Evolutionary conservation across 179 eudicot genomes (phyloP).

Genomic region (Heliamphora pulchella): DNA sequence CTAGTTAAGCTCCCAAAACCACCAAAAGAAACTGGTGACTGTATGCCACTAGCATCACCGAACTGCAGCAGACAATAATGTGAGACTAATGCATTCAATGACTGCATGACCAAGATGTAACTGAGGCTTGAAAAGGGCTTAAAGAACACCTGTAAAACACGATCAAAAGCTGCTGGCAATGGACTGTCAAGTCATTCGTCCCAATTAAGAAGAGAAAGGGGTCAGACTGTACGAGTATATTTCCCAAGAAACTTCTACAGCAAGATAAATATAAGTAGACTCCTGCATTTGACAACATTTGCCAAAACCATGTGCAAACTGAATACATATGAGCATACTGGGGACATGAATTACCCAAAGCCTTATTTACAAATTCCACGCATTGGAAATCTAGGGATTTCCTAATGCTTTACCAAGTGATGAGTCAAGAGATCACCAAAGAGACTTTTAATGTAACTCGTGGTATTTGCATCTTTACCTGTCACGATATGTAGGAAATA

Average conservation of each 20-base stretch:
- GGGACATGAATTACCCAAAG: not conserved
- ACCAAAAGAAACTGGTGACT: constrained; percentile 97
- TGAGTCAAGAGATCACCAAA: not conserved
- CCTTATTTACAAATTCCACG: not conserved
- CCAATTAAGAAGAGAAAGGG: constrained; percentile 21
- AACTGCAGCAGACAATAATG: constrained; percentile 54
- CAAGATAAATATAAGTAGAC: constrained; percentile 10
- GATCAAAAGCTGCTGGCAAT: constrained; percentile 86
- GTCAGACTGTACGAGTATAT: constrained; percentile 15
- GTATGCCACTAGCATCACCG: constrained; percentile 99
- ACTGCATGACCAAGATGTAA: constrained; percentile 18
- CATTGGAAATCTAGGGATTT: constrained; percentile 9
- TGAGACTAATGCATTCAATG: constrained; percentile 23
- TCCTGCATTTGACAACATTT: not conserved
- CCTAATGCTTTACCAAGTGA: not conserved
- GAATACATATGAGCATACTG: not conserved
- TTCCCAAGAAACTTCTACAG: constrained; percentile 15
- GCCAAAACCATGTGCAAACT: not conserved
- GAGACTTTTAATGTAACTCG: not conserved
- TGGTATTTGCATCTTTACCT: constrained; percentile 42
- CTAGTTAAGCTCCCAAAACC: constrained; percentile 99
- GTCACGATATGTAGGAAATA: constrained; percentile 94
- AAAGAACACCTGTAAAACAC: constrained; percentile 75
- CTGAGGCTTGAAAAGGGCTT: constrained; percentile 17
- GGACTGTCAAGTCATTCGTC: constrained; percentile 51